Evolutionary conservation across 352 stramenopile species (phyloP).

Genomic region (Phytophthora tubulina): DNA sequence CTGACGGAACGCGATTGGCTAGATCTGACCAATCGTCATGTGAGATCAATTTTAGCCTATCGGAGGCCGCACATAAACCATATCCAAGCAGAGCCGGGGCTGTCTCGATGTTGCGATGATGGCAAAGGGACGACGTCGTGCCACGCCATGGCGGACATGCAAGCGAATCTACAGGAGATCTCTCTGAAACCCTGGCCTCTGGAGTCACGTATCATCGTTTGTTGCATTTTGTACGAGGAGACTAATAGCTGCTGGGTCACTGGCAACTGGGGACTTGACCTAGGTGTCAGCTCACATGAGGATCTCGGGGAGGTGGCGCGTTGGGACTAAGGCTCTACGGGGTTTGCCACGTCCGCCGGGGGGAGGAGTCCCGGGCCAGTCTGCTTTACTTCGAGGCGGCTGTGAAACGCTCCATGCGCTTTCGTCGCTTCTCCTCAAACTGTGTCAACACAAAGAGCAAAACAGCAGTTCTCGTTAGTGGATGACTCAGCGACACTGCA

Average conservation of each 20-base stretch:
- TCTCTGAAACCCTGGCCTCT: slow-evolving; percentile 10
- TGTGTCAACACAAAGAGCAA: slow-evolving; percentile 31
- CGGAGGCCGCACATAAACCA: slow-evolving; percentile 3
- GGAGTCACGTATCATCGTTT: slow-evolving; percentile 31
- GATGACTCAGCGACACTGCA: slow-evolving; percentile 16
- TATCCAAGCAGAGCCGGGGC: neutral
- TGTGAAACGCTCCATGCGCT: slow-evolving; percentile 76
- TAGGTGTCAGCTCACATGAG: slow-evolving; percentile 9
- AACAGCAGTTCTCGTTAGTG: slow-evolving; percentile 17
- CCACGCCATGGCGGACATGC: slow-evolving; percentile 18
- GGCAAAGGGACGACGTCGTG: slow-evolving; percentile 12
- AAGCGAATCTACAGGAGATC: slow-evolving; percentile 4
- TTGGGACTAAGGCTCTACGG: slow-evolving; percentile 28
- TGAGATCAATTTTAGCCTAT: slow-evolving; percentile 8
- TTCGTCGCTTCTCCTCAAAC: slow-evolving; percentile 81
- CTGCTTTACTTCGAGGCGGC: slow-evolving; percentile 36
- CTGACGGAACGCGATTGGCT: slow-evolving; percentile 27
- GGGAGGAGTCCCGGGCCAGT: neutral
- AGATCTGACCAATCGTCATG: neutral
- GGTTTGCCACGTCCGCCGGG: slow-evolving; percentile 16
- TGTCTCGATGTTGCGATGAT: slow-evolving; percentile 9
- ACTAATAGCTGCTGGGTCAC: slow-evolving; percentile 15
- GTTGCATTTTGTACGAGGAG: slow-evolving; percentile 42
- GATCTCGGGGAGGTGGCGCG: slow-evolving; percentile 14
- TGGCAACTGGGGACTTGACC: slow-evolving; percentile 12